A percentile compares a stretch with the other conserved stretches of the same genome.
Conservation (phyloP, 2,329 filamentous ascomycete species). For the Venturia aucupariae region DNA sequence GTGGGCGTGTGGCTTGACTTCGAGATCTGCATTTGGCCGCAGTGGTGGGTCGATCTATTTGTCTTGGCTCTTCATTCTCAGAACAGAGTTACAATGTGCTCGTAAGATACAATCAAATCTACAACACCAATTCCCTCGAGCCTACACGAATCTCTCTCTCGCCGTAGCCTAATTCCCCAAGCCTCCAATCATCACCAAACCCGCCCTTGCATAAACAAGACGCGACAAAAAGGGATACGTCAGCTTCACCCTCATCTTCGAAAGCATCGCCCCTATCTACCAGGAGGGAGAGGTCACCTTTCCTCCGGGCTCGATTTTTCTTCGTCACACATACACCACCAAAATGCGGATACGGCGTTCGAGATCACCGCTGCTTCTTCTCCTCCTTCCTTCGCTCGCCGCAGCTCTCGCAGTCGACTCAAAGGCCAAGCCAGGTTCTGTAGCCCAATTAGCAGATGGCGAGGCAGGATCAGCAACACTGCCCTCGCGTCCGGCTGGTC, state of each 20-base stretch:
- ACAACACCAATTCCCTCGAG: neutral
- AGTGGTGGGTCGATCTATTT: neutral
- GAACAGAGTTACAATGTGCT: neutral
- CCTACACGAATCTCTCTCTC: neutral
- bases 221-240: neutral
- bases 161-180: neutral
- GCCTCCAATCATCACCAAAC: neutral
- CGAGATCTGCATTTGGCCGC: neutral
- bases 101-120: neutral
- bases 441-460: slow-evolving; percentile 23
- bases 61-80: neutral
- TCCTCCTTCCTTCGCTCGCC: slow-evolving; percentile 50
- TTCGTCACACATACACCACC: neutral
- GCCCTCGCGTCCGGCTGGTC: slow-evolving; percentile 22
- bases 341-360: slow-evolving; percentile 12
- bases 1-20: neutral
- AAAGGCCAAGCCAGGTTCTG: slow-evolving; percentile 18
- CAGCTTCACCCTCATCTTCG: neutral
- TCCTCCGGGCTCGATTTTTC: neutral
- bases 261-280: slow-evolving; percentile 1
- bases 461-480: slow-evolving; percentile 21
- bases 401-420: slow-evolving; percentile 32
- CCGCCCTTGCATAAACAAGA: neutral
- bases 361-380: slow-evolving; percentile 43
- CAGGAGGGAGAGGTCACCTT: neutral